These are phyloP conservation scores for Rubia occidens DNA, from an alignment of 305 asterid species.

Conservation along the genomic window DNA sequence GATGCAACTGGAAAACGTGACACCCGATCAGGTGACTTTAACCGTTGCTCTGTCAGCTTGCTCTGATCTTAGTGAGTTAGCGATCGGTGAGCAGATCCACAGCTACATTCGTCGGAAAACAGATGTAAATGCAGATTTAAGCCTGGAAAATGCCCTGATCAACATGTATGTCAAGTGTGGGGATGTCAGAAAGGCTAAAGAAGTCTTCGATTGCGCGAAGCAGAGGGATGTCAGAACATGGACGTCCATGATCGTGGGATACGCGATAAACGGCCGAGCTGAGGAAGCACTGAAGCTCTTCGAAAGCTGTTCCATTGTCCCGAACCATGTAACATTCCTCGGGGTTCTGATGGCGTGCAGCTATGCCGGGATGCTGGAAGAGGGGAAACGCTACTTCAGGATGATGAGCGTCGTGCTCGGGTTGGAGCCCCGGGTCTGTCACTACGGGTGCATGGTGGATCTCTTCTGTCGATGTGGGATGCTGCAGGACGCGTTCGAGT, in stretches of 20 bases:
- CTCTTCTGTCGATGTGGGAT: conserved; percentile 47
- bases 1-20: conserved; percentile 31
- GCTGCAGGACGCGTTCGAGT: conserved; percentile 34
- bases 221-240: conserved; percentile 39
- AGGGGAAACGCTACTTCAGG: conserved; percentile 31
- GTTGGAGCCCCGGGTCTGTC: conserved; percentile 34
- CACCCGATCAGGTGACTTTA: conserved; percentile 34
- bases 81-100: conserved; percentile 40
- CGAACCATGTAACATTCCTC: conserved; percentile 45
- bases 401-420: conserved; percentile 34
- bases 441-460: conserved; percentile 57
- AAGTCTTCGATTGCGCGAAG: conserved; percentile 24
- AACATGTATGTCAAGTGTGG: conserved; percentile 43
- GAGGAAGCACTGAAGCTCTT: conserved; percentile 29
- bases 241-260: conserved; percentile 49
- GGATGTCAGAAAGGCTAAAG: conserved; percentile 33
- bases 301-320: conserved; percentile 27
- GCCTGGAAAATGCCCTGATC: conserved; percentile 42
- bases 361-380: conserved; percentile 43
- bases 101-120: conserved; percentile 16
- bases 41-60: conserved; percentile 47
- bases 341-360: conserved; percentile 48
- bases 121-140: conserved; percentile 22
- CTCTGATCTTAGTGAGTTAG: conserved; percentile 48
- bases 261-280: conserved; percentile 47